phyloP scores from a whole-genome alignment of 2,329 filamentous ascomycete species.

The Mollisia scopiformis region DNA sequence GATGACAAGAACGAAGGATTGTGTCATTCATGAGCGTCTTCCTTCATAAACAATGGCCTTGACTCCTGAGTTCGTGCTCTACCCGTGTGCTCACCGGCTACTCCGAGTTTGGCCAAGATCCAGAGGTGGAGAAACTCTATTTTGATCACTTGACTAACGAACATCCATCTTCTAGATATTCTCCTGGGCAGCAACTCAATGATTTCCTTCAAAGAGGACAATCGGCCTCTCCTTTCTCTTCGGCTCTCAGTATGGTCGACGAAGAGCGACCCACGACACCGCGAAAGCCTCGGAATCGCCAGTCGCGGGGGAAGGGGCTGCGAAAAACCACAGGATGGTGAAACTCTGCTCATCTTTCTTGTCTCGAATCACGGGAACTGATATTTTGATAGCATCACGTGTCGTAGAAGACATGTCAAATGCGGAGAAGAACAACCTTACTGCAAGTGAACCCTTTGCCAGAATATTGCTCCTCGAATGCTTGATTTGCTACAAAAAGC shows the following conservation, averaged over 20 bases:
- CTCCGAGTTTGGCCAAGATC: background rate
- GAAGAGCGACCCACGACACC: constrained; percentile 5
- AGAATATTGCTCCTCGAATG: no score
- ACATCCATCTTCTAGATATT: background rate
- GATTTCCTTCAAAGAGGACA: constrained; percentile 3
- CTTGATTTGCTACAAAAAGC: no score
- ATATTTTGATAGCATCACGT: constrained; percentile 40
- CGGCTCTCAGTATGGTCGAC: constrained; percentile 6
- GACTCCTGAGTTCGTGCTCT: background rate
- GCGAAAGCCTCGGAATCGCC: constrained; percentile 27
- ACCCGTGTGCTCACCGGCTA: background rate
- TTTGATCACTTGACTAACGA: background rate
- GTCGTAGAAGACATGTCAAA: constrained; percentile 48
- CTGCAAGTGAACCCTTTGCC: no score
- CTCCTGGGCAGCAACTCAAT: constrained; percentile 3
- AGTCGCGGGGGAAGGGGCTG: constrained; percentile 44
- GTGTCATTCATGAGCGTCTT: no score
- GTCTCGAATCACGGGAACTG: background rate
- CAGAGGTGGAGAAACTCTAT: background rate
- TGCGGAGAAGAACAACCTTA: constrained; percentile 42
- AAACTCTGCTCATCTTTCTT: constrained; percentile 6
- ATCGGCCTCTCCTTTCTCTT: constrained; percentile 5
- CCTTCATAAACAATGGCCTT: background rate
- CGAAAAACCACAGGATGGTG: constrained; percentile 46
- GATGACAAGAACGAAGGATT: no score